Base-by-base conservation (phyloP, 73 alveolate species). In the Paramecium pentaurelia region DNA sequence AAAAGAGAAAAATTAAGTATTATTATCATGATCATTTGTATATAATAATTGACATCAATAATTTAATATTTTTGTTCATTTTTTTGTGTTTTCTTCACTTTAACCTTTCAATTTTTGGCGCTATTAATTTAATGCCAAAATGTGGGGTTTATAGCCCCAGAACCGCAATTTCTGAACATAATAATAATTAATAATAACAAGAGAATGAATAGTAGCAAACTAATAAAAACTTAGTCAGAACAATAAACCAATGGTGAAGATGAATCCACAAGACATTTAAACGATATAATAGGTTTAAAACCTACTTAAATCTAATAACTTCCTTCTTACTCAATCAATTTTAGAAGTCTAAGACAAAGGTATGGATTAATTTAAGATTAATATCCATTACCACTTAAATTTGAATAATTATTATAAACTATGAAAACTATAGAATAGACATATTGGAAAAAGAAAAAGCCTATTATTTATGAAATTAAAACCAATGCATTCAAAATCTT, bases 251-350 rank as follows among this genome's bases (percentile, higher is more conserved):
- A 73, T 5, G 44, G 44, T 4, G 86, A 71, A 37, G 86, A 71
- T 71, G 86, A 71, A 16, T 71, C 86, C 36, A 71, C 86, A 71
- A 71, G 86, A 37, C 51, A 71, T 71, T 20, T 71, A 11, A 30
- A 32, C 37, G 86, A 71, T 34, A 30, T 8, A 7, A 7, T 28
- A 22, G 36, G 16, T 20, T 2, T 20, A 7, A 71, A 71, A 37
- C n/a, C 14, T 8, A 18, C 51, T 8, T 8, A 71, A 71, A 71
- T 20, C 37, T 3, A 71, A 40, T 60, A 30, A 60, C 59, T 58
- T 30, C 60, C 27, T 20, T 22, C 59, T 34, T 34, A 71, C 16
- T 8, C 28, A 11, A 71, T 71, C 60, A 30, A 30, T 18, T 71
- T 71, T 37, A 18, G 37, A n/a, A 71, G 86, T 71, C 44, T 71